These are phyloP conservation scores for Claviceps pazoutovae DNA, from an alignment of 2,329 filamentous ascomycete genomes.

Conservation along the genomic window DNA sequence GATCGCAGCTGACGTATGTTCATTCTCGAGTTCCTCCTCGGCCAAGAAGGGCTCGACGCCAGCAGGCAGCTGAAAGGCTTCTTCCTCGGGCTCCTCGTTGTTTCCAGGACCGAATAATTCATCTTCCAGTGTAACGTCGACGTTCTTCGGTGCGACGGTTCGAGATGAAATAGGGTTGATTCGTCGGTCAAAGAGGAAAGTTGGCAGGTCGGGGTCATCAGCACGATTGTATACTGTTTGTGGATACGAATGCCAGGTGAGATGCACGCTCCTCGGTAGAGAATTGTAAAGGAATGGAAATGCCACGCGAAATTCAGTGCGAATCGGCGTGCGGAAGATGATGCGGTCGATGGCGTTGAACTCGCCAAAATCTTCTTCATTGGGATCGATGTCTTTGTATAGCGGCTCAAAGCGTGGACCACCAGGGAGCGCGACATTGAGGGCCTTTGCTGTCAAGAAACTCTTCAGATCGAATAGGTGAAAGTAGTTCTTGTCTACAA, in stretches of 20 bases:
- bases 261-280: conserved; percentile 79
- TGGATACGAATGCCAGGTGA: conserved; percentile 88
- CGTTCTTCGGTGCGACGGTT: conserved; percentile 84
- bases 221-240: conserved; percentile 83
- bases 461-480: conserved; percentile 93
- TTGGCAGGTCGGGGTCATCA: conserved; percentile 78
- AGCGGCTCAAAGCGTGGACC: conserved; percentile 92
- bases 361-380: conserved; percentile 97
- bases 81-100: conserved; percentile 60
- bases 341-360: conserved; percentile 99
- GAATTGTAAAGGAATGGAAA: conserved; percentile 96
- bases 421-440: conserved; percentile 96
- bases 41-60: conserved; percentile 77
- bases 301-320: conserved; percentile 89
- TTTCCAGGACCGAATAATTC: conserved; percentile 76
- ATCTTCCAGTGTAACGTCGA: conserved; percentile 85
- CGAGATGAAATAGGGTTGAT: conserved; percentile 97
- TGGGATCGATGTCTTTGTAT: conserved; percentile 97
- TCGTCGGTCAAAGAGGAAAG: conserved; percentile 94
- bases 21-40: conserved; percentile 77
- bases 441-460: conserved; percentile 87
- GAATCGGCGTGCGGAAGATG: conserved; percentile 89
- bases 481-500: conserved; percentile 93
- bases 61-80: conserved; percentile 69
- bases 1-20: conserved; percentile 82